These are phyloP conservation scores for Geranium rotundifolium DNA, from an alignment of 345 rosid genomes.

Conservation along the genomic window DNA sequence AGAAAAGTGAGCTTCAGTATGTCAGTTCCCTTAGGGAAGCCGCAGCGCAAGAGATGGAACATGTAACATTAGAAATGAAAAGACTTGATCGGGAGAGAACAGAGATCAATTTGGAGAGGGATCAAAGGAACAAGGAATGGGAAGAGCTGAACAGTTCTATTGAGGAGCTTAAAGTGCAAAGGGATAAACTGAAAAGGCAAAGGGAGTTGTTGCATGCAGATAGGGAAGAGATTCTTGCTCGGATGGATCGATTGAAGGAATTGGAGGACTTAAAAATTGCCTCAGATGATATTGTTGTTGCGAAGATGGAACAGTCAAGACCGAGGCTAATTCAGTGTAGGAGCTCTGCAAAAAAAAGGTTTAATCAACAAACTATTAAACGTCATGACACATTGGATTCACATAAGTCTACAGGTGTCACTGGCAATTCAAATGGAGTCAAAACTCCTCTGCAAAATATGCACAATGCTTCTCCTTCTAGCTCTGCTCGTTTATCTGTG, in stretches of 20 bases:
- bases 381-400: slow-evolving; percentile 24
- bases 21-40: slow-evolving; percentile 54
- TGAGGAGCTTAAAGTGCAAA: slow-evolving; percentile 70
- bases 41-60: slow-evolving; percentile 61
- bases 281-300: slow-evolving; percentile 55
- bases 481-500: slow-evolving; percentile 64
- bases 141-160: slow-evolving; percentile 53
- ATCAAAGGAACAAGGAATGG: slow-evolving; percentile 78
- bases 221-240: slow-evolving; percentile 55
- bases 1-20: slow-evolving; percentile 50
- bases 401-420: slow-evolving; percentile 16
- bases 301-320: slow-evolving; percentile 53
- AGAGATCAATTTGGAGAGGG: slow-evolving; percentile 71
- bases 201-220: slow-evolving; percentile 69
- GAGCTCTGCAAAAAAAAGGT: slow-evolving; percentile 31
- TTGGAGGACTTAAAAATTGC: slow-evolving; percentile 70
- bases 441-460: slow-evolving; percentile 25
- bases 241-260: slow-evolving; percentile 55
- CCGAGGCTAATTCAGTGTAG: slow-evolving; percentile 47
- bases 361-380: slow-evolving; percentile 27
- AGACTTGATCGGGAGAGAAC: slow-evolving; percentile 69
- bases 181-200: slow-evolving; percentile 67
- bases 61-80: slow-evolving; percentile 49
- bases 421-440: slow-evolving; percentile 27
- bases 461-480: slow-evolving; percentile 24